Evolutionary conservation across 2,329 filamentous ascomycete species (phyloP), one percentile per base, ranked within the genome.

Genomic region (Dactylellina leptospora): DNA sequence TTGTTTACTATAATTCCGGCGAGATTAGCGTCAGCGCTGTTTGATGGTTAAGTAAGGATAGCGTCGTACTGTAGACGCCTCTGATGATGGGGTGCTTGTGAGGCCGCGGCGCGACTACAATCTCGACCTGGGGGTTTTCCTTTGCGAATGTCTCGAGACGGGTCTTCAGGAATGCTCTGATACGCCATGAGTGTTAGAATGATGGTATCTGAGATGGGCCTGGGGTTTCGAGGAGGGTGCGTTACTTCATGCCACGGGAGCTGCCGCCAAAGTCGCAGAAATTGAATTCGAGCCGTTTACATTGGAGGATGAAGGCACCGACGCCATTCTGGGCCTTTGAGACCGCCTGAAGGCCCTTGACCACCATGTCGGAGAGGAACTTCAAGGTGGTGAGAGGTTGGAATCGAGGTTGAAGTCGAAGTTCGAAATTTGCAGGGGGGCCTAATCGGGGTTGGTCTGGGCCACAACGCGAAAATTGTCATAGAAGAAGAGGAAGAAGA

Each of bases 231-330:
- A 4, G n/a, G 27, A 38, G 18, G 18, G n/a, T 45, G 18, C 36
- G 44, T 74, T 84, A 95, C 91, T 96, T 95, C 92, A 97, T 97
- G 79, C 95, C 95, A 78, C 84, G 87, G 36, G 93, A 97, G 80
- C 91, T 96, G 74, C 93, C 95, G 66, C 90, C 91, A 87, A 90
- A 93, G 85, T 97, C 92, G 84, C 95, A 97, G 84, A 96, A 99
- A 83, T 96, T 91, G 79, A 99, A 91, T 80, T 96, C 91, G 80
- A 99, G 84, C 79, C 89, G 90, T 84, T 92, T 96, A 87, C 95
- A 99, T 84, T 96, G 93, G 68, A 97, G 87, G 81, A 99, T 91
- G 84, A 97, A 97, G 80, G 93, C 91, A 78, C 93, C 93, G 76
- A 97, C 85, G 85, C 95, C 95, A 83, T 99, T 97, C 93, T 97